Conservation (phyloP, 1,139 yeast species). For the Diutina ranongensis region DNA sequence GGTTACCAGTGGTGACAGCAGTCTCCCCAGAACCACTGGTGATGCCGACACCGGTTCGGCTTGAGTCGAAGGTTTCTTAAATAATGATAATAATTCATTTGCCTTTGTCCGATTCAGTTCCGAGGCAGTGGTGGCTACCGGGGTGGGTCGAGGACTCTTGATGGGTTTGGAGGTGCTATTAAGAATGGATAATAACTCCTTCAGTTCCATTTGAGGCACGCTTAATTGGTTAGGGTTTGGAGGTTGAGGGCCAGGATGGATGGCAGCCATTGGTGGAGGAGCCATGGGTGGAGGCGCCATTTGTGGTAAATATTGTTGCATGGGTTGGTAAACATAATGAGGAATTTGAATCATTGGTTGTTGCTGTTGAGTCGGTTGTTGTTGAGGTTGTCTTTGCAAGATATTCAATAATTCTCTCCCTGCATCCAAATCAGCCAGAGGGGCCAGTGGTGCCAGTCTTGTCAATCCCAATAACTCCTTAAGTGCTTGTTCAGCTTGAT, state of each 20-base stretch:
- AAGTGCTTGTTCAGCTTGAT: constrained; percentile 50
- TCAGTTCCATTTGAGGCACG: constrained; percentile 29
- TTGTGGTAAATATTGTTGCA: constrained; percentile 16
- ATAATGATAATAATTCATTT: neutral
- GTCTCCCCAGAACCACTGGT: neutral
- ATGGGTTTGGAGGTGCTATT: constrained; percentile 18
- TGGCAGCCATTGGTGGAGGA: neutral
- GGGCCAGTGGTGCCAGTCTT: constrained; percentile 19
- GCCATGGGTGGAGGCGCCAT: constrained; percentile 8
- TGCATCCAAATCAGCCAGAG: constrained; percentile 38
- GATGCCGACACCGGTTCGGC: neutral
- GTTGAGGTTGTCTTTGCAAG: constrained; percentile 30
- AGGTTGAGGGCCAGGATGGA: constrained; percentile 13
- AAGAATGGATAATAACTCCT: constrained; percentile 41
- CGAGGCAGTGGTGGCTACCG: constrained; percentile 7
- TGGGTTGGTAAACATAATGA: constrained; percentile 8
- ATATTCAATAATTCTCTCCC: constrained; percentile 66
- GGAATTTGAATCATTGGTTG: constrained; percentile 7
- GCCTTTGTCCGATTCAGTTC: constrained; percentile 11
- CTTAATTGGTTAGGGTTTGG: constrained; percentile 27
- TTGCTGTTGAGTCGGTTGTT: constrained; percentile 9
- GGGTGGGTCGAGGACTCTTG: constrained; percentile 10
- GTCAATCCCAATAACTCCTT: constrained; percentile 49
- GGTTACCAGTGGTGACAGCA: neutral
- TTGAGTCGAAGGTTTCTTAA: neutral